These are phyloP conservation scores for Neonectria faginata DNA, from an alignment of 2,329 filamentous ascomycete species.

Conservation along the genomic window DNA sequence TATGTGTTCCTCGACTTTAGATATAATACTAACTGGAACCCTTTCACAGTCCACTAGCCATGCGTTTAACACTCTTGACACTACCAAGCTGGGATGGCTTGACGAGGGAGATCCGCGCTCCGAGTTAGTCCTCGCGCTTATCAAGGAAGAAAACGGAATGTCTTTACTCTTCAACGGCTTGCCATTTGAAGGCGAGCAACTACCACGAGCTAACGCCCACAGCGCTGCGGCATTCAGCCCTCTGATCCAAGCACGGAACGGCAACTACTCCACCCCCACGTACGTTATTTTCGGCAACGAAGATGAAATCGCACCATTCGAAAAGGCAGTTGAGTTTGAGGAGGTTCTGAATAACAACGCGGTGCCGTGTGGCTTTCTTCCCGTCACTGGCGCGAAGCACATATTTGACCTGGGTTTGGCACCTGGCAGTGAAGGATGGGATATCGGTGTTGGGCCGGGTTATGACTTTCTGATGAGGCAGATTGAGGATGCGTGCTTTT, in stretches of 20 bases:
- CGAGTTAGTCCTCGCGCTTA: conserved; percentile 34
- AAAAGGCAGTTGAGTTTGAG: conserved; percentile 30
- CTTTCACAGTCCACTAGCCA: conserved; percentile 22
- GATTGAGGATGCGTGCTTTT: conserved; percentile 16
- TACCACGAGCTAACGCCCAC: conserved; percentile 21
- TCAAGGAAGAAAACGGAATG: conserved; percentile 38
- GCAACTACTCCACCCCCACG: conserved; percentile 35
- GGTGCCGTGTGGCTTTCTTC: conserved; percentile 29
- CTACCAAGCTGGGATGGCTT: conserved; percentile 36
- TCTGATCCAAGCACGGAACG: conserved; percentile 30
- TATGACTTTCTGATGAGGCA: conserved; percentile 36
- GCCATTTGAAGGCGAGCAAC: conserved; percentile 19
- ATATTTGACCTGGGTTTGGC: conserved; percentile 35
- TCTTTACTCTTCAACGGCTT: conserved; percentile 36
- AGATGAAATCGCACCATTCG: conserved; percentile 38
- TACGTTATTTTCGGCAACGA: conserved; percentile 36
- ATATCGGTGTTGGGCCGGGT: conserved; percentile 27
- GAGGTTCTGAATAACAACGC: conserved; percentile 9
- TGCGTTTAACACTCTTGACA: conserved; percentile 32
- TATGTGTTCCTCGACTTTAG: neutral
- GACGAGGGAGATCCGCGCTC: conserved; percentile 33
- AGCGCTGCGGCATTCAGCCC: conserved; percentile 35
- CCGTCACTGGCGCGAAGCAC: conserved; percentile 32
- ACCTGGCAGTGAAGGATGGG: conserved; percentile 34
- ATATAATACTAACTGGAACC: neutral